Base-by-base conservation (phyloP, 2,329 filamentous ascomycete genomes). In the Pseudogymnoascus sp. region DNA sequence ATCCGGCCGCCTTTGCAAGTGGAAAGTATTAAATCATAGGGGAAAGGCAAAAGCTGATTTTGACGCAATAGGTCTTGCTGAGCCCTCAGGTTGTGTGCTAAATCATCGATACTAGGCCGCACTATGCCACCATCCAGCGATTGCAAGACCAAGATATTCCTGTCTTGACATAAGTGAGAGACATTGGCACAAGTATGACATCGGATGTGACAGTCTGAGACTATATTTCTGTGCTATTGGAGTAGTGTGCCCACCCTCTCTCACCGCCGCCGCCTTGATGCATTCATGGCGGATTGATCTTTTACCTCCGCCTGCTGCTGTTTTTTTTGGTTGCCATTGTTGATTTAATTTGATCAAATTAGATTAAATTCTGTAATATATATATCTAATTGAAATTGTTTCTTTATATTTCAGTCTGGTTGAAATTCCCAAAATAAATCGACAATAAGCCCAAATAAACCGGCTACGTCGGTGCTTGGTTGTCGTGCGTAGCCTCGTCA, bases 101-200 rank as follows among this genome's bases (percentile, higher is more conserved):
- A 48, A 52, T 52, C 23, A 52, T 52, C 41, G 41, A 48, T 48
- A 52, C 41, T 52, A 52, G 41, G 30, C 30, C 5, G 13, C 5
- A 34, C 30, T 52, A 12, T 52, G 41, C 41, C 23, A 52, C 41
- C 41, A 18, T 12, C 4, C n/a, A 52, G 23, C 41, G 23, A 28
- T 30, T 28, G 18, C 23, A 18, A n/a, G 41, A 10, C 23, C n/a
- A 23, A 52, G 23, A 52, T 15, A 15, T 7, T 15, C 8, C n/a
- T 15, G 23, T 30, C 23, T 52, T 52, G 41, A 52, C 41, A 52
- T 52, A 52, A 48, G 41, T 48, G 10, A 18, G 23, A 48, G 41
- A 52, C 41, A 48, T 48, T 52, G 41, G 41, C 41, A 52, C n/a
- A 52, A 30, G 45, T 52, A 52, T 52, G 45, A 52, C 45, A 52